Evolutionary conservation across 305 asterid genomes (phyloP).

Genomic region (Fraxinus albicans): DNA sequence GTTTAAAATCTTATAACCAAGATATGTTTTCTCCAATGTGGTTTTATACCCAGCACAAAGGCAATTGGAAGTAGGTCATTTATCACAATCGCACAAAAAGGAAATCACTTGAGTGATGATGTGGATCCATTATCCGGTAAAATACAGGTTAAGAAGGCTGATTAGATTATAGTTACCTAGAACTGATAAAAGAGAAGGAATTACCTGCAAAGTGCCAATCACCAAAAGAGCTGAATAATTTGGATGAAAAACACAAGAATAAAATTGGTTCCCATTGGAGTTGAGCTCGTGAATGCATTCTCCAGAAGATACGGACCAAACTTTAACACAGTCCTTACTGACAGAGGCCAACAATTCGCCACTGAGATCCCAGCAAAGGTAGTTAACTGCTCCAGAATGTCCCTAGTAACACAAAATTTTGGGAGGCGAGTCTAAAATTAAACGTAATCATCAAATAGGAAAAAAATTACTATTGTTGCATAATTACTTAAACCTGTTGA

Average conservation of each 20-base stretch:
- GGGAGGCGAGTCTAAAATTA: not conserved
- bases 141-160: not conserved
- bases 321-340: constrained; percentile 86
- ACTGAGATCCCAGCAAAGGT: constrained; percentile 86
- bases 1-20: not conserved
- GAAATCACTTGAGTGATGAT: not conserved
- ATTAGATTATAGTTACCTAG: not conserved
- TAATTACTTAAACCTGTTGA: not conserved
- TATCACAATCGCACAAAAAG: not conserved
- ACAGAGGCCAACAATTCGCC: constrained; percentile 93
- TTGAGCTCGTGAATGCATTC: constrained; percentile 84
- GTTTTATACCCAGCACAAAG: not conserved
- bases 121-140: not conserved
- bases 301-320: constrained; percentile 86
- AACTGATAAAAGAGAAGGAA: not conserved
- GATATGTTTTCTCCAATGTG: not conserved
- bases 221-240: constrained; percentile 82
- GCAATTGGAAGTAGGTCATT: not conserved
- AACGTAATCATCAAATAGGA: not conserved
- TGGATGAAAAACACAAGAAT: constrained; percentile 96
- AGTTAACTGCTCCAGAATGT: constrained; percentile 79
- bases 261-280: constrained; percentile 76
- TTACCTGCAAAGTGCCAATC: constrained; percentile 81
- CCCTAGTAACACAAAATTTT: constrained; percentile 43
- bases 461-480: not conserved